Evolutionary conservation across 768 basidiomycete species (phyloP), one percentile per base, ranked within the genome.

Genomic region (Dictyophora rubrovolvata): DNA sequence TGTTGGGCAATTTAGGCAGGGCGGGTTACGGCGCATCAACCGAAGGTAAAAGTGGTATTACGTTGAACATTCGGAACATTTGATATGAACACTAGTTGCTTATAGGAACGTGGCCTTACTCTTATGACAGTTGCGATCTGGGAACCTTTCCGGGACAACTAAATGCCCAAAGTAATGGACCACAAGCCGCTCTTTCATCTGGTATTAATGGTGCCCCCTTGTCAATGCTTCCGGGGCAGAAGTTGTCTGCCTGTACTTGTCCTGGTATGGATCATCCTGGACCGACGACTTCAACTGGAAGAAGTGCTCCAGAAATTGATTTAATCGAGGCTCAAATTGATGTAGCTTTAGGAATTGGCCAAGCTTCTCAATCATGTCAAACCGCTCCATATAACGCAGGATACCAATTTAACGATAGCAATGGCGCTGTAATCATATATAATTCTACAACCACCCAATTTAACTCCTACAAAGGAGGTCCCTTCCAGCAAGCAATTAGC

Each of bases 291-390:
- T 77, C 70, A 35, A 74, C 72, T 17, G 85, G 85, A n/a, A 82
- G 94, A 53, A 83, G 83, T 35, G 89, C 86, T 1, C 94, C 95
- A 1, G 95, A 98, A 75, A 92, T 97, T 65, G 94, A 97, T 71
- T 77, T 98, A 60, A 68, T 95, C 60, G 94, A 98, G 74, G 84
- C 91, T 0, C 87, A 93, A 69, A 73, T 85, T 60, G 74, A 91
- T 64, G 64, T 76, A 36, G 61, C 54, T 57, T 60, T 70, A 5
- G 78, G 80, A 64, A 65, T 73, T 68, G 89, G 81, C 51, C 75
- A 85, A 64, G 87, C 86, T 1, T 91, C 89, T 1, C 93, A 94
- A 71, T 87, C 84, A 64, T 79, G 79, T 66, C 92, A 94, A 71
- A 69, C 78, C 37, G 90, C 89, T 10, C 91, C 91, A 10, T 93